A percentile compares a stretch with the other conserved stretches of the same genome.
phyloP scores from a whole-genome alignment of 1,139 yeast genomes.

The Saccharomyces hybrid region DNA sequence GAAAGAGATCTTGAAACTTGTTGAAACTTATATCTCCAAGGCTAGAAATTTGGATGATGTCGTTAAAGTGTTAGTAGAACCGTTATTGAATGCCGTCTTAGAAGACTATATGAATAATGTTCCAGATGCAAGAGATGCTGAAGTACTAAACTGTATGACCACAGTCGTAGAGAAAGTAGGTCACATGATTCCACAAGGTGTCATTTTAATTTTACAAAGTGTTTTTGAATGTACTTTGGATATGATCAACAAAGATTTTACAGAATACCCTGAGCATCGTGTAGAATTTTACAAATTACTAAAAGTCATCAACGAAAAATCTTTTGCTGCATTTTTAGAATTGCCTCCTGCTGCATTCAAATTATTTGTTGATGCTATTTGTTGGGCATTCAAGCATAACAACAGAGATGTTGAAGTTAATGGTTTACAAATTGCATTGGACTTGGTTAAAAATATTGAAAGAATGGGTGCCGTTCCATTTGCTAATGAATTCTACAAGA shows the following conservation, averaged over 20 bases:
- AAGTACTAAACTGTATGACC: constrained; percentile 89
- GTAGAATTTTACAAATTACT: constrained; percentile 88
- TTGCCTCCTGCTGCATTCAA: constrained; percentile 90
- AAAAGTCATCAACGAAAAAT: constrained; percentile 76
- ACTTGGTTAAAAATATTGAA: constrained; percentile 76
- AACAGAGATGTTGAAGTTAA: constrained; percentile 91
- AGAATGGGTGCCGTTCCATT: constrained; percentile 68
- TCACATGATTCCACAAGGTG: constrained; percentile 81
- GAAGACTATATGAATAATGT: constrained; percentile 85
- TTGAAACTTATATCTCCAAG: constrained; percentile 81
- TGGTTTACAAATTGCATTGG: constrained; percentile 75
- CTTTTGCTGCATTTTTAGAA: constrained; percentile 79
- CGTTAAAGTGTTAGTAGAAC: constrained; percentile 75
- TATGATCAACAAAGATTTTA: constrained; percentile 91
- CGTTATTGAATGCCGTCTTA: constrained; percentile 74
- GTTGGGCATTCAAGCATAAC: constrained; percentile 97
- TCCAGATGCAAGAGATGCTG: constrained; percentile 97
- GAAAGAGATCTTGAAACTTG: constrained; percentile 82
- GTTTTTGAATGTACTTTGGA: constrained; percentile 91
- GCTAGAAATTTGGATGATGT: constrained; percentile 77
- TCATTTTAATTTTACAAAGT: constrained; percentile 76
- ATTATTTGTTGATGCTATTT: constrained; percentile 81
- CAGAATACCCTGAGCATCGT: constrained; percentile 96
- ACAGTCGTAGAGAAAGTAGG: constrained; percentile 86
- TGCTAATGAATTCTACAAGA: constrained; percentile 79